These are phyloP conservation scores for Mycosphaerelloides madeirae DNA, from an alignment of 2,329 filamentous ascomycete species.

Conservation along the genomic window DNA sequence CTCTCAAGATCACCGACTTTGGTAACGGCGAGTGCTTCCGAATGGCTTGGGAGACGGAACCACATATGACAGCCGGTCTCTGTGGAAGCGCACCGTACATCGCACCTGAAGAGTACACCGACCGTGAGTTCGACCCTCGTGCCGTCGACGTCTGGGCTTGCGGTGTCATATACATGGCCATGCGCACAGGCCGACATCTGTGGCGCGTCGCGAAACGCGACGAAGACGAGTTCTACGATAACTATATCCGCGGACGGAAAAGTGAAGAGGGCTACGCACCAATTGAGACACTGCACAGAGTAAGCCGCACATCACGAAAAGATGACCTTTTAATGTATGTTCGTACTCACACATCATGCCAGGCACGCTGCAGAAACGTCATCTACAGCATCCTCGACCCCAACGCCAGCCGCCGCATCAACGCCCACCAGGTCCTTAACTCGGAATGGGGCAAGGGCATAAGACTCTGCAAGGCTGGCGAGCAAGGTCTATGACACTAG, in stretches of 20 bases:
- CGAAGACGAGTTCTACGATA: conserved; percentile 94
- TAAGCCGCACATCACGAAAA: conserved; percentile 49
- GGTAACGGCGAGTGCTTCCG: conserved; percentile 98
- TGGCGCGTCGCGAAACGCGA: conserved; percentile 97
- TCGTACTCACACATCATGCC: conserved; percentile 4
- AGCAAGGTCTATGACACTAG: conserved; percentile 74
- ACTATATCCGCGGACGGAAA: conserved; percentile 86
- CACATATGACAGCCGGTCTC: conserved; percentile 95
- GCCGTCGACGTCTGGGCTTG: conserved; percentile 99
- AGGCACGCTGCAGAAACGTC: conserved; percentile 97
- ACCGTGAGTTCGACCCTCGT: conserved; percentile 92
- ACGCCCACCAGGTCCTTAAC: conserved; percentile 91
- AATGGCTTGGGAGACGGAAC: conserved; percentile 98
- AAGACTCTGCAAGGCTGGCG: conserved; percentile 91
- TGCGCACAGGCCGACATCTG: conserved; percentile 90
- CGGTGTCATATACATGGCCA: conserved; percentile 99
- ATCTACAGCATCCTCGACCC: conserved; percentile 98
- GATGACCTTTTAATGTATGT: not conserved
- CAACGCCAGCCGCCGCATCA: conserved; percentile 86
- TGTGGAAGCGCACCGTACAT: conserved; percentile 98
- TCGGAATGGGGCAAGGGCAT: conserved; percentile 99
- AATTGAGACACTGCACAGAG: conserved; percentile 90
- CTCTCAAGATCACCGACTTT: conserved; percentile 96
- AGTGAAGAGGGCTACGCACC: conserved; percentile 95
- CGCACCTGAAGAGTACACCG: conserved; percentile 90